Evolutionary conservation across 495 filamentous ascomycete genomes (phyloP).

Genomic region (Penicillium chermesinum): DNA sequence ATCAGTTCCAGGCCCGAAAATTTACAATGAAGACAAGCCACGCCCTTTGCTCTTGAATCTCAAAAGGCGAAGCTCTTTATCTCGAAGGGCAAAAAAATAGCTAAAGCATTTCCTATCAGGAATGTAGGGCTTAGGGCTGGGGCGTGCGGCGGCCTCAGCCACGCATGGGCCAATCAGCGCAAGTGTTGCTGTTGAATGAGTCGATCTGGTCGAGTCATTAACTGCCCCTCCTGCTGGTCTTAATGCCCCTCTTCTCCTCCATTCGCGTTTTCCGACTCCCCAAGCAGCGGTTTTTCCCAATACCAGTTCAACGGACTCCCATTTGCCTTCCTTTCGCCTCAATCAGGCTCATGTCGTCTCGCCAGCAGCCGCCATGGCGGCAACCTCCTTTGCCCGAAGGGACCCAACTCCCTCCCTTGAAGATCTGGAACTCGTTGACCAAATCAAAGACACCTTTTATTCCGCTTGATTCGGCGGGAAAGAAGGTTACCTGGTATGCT

Average conservation of each 20-base stretch:
- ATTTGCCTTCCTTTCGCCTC: constrained; percentile 2
- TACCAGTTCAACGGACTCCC: constrained; percentile 1
- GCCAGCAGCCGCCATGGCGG: constrained; percentile 49
- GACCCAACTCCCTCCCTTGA: constrained; percentile 35
- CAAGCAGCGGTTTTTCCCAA: constrained; percentile 12
- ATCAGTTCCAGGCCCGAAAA: neutral
- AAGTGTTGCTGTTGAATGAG: constrained; percentile 8
- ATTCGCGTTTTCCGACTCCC: constrained; percentile 12
- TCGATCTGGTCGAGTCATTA: constrained; percentile 16
- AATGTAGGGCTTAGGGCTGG: constrained; percentile 36
- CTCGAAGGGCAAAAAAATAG: constrained; percentile 12
- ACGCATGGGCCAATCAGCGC: constrained; percentile 15
- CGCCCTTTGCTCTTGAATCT: constrained; percentile 1
- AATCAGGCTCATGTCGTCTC: constrained; percentile 25
- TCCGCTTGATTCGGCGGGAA: constrained; percentile 60
- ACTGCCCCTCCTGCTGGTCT: constrained; percentile 20
- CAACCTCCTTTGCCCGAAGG: constrained; percentile 30
- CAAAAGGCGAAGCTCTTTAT: neutral
- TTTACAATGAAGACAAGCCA: neutral
- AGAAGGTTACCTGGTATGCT: constrained; percentile 79
- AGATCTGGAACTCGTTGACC: constrained; percentile 70
- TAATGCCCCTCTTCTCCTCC: constrained; percentile 26
- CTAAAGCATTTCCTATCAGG: constrained; percentile 18
- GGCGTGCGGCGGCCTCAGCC: neutral
- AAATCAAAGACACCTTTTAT: constrained; percentile 68